Evolutionary conservation across 2,329 filamentous ascomycete genomes (phyloP).

Genomic region (Penicillium sp.): DNA sequence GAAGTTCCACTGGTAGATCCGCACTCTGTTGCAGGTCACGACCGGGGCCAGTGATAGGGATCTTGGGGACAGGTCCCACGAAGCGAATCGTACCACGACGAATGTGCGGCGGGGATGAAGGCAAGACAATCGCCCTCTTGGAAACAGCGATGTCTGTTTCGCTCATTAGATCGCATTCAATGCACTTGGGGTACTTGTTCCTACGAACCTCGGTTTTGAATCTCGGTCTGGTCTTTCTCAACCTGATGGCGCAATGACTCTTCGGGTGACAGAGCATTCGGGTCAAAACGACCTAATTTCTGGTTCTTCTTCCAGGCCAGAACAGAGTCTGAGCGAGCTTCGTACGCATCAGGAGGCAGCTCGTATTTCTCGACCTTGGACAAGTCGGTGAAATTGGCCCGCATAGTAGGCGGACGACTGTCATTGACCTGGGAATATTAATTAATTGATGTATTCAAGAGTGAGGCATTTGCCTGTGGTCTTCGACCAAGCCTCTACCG

Average conservation of each 20-base stretch:
- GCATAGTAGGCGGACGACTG: conserved; percentile 72
- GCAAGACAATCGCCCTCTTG: conserved; percentile 48
- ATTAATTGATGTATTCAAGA: neutral
- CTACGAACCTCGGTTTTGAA: conserved; percentile 65
- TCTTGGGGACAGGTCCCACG: conserved; percentile 44
- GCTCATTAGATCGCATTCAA: neutral
- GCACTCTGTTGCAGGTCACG: conserved; percentile 20
- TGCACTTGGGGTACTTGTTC: neutral
- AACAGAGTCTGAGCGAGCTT: conserved; percentile 81
- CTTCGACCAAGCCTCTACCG: too few species aligned
- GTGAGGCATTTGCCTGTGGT: too few species aligned
- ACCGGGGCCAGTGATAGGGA: conserved; percentile 38
- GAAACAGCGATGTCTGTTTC: conserved; percentile 44
- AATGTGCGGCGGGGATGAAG: conserved; percentile 45
- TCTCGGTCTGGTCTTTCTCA: conserved; percentile 59
- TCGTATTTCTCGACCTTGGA: conserved; percentile 85
- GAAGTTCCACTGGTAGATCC: conserved; percentile 21
- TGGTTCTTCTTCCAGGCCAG: conserved; percentile 94
- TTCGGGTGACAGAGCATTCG: conserved; percentile 72
- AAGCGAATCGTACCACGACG: conserved; percentile 48
- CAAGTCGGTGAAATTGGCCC: conserved; percentile 79
- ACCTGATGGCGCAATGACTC: conserved; percentile 70
- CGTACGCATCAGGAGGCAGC: conserved; percentile 84
- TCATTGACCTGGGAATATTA: conserved; percentile 67
- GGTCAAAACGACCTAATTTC: conserved; percentile 95